Percentiles rank a stretch among this genome's conserved stretches.
Evolutionary conservation across 495 filamentous ascomycete genomes (phyloP).

Genomic region (Penicillium mononematosum): DNA sequence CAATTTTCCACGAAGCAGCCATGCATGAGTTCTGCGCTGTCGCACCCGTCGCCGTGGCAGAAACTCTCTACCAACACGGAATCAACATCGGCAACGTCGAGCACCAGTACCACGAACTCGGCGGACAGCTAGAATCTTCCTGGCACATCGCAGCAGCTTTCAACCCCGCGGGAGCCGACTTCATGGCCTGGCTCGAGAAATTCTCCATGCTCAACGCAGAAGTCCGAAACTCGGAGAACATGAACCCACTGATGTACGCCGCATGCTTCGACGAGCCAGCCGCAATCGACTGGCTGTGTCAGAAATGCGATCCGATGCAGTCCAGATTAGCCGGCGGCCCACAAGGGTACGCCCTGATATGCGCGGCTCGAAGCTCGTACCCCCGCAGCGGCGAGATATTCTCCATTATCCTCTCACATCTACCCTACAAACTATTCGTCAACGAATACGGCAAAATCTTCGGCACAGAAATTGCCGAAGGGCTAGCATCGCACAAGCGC

Average conservation of each 20-base stretch:
- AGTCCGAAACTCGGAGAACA: not conserved
- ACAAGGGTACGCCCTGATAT: not conserved
- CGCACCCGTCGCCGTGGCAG: not conserved
- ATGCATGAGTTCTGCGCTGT: slow-evolving; percentile 2
- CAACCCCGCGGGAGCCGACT: not conserved
- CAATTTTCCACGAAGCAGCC: slow-evolving; percentile 1
- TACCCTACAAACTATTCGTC: not conserved
- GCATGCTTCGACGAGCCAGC: not conserved
- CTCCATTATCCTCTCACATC: not conserved
- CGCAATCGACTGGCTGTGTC: slow-evolving; percentile 1
- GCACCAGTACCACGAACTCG: not conserved
- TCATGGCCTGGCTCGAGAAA: slow-evolving; percentile 1
- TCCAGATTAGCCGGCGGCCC: not conserved
- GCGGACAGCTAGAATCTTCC: slow-evolving; percentile 5
- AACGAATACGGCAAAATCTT: slow-evolving; percentile 5
- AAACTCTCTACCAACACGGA: not conserved
- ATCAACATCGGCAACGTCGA: slow-evolving; percentile 7
- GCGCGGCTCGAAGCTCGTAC: not conserved
- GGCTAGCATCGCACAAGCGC: not conserved
- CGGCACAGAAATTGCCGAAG: slow-evolving; percentile 5
- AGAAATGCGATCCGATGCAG: not conserved
- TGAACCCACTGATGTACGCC: slow-evolving; percentile 6
- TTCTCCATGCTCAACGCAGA: not conserved
- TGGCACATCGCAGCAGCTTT: slow-evolving; percentile 10
- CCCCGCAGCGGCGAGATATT: slow-evolving; percentile 1